These are phyloP conservation scores for Pistacia integerrima DNA, from an alignment of 345 rosid genomes.

Conservation along the genomic window DNA sequence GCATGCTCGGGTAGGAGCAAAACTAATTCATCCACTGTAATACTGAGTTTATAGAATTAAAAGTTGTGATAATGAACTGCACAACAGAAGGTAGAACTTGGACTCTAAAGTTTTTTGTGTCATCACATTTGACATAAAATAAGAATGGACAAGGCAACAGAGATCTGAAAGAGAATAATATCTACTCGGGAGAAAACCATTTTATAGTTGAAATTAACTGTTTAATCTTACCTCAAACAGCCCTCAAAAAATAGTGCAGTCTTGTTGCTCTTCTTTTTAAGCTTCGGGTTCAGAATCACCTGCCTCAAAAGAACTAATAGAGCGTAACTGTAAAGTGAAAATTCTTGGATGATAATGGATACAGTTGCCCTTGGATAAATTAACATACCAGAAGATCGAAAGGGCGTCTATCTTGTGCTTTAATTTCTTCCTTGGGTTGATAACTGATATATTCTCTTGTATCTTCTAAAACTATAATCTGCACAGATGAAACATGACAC, in stretches of 20 bases:
- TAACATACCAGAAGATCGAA: constrained; percentile 82
- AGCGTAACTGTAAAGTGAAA: constrained; percentile 24
- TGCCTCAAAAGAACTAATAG: constrained; percentile 43
- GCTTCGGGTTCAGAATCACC: constrained; percentile 90
- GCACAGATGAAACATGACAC: constrained; percentile 16
- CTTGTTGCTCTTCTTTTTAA: constrained; percentile 56
- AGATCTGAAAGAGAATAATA: neutral
- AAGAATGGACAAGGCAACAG: neutral
- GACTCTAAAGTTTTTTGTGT: too few relatives aligned
- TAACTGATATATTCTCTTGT: constrained; percentile 77
- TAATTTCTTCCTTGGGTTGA: constrained; percentile 69
- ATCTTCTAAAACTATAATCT: constrained; percentile 94
- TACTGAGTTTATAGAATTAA: neutral
- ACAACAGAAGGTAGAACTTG: neutral
- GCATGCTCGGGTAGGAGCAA: neutral
- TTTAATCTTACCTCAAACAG: constrained; percentile 60
- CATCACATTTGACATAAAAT: neutral
- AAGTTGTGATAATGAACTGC: neutral
- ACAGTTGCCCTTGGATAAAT: neutral
- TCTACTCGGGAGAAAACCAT: neutral
- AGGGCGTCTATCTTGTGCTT: constrained; percentile 70
- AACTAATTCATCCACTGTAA: neutral
- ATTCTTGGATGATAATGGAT: constrained; percentile 13
- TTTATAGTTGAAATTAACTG: neutral
- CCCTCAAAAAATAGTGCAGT: constrained; percentile 86